Evolutionary conservation across 2,329 filamentous ascomycete species (phyloP).

Genomic region (Huntiella moniliformis): DNA sequence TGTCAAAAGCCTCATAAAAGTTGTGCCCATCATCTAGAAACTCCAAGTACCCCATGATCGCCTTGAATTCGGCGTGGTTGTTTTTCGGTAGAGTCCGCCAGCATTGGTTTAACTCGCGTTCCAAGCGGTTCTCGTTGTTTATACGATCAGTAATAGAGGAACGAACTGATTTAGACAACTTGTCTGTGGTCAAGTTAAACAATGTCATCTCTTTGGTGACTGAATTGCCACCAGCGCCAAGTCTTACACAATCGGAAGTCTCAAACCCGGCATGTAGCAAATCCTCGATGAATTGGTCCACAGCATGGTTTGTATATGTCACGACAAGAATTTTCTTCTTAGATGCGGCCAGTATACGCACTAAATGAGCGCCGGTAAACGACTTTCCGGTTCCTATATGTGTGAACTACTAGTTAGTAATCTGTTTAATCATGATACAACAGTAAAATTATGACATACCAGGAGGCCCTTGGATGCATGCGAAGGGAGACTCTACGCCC

Average conservation of each 20-base stretch:
- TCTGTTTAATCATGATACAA: not conserved
- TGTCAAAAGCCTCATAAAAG: constrained; percentile 2
- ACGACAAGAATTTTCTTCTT: constrained; percentile 41
- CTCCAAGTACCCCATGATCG: constrained; percentile 9
- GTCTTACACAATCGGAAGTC: constrained; percentile 31
- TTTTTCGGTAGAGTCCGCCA: not conserved
- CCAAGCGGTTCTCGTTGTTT: not conserved
- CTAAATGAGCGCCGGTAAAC: constrained; percentile 47
- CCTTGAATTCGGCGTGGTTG: not conserved
- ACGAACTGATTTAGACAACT: not conserved
- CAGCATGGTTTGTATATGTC: constrained; percentile 49
- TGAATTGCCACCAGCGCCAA: constrained; percentile 39
- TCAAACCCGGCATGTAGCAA: constrained; percentile 40
- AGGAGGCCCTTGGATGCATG: constrained; percentile 54
- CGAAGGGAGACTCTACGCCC: constrained; percentile 33
- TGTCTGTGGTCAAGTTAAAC: not conserved
- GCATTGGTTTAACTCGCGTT: too few species aligned
- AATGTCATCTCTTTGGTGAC: not conserved
- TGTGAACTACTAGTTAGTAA: not conserved
- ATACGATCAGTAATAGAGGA: not conserved
- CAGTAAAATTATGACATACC: constrained; percentile 23
- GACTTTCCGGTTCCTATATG: constrained; percentile 52
- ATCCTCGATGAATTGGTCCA: constrained; percentile 48
- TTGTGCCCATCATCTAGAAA: constrained; percentile 3
- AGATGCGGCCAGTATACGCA: constrained; percentile 32